Evolutionary conservation across 371 early-diverging fungal species (phyloP), one percentile per base, ranked within the genome.

Genomic region (Mucor irregularis): DNA sequence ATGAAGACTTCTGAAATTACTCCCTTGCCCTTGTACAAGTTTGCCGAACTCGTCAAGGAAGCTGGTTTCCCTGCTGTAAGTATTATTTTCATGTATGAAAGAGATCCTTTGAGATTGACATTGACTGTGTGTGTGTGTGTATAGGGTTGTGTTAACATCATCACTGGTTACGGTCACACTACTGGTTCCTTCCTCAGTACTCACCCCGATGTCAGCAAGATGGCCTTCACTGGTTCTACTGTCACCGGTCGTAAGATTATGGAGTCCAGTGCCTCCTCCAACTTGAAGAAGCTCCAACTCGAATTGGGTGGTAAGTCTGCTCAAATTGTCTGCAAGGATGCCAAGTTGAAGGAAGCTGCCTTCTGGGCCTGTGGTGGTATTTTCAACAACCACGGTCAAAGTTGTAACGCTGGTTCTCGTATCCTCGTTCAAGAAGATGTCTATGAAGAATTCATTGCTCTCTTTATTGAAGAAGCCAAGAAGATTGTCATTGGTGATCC

Each of bases 251-350:
- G 90, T 52, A 80, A 80, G 50, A 81, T 94, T 47, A 78, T 89
- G 71, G 78, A 78, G 30, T 69, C 81, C 5, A 81, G 90, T 30
- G 85, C 91, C 4, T 69, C 64, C 14, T 78, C 79, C 33, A 88
- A 84, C 44, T 82, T 92, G 39, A 90, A 91, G 66, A 68, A 80
- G 21, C 78, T 90, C 19, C 81, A 88, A 19, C 82, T 95, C 14
- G 96, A 95, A 66, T 84, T 95, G n/a, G 95, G 96, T 43, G 96
- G 96, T 53, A 96, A 96, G 78, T 85, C 85, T 25, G 90, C 95
- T 1, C 80, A 87, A 56, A 89, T 94, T 37, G 89, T 94, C 17
- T 90, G 87, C 69, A 86, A 79, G 3, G 93, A 92, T 66, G 92
- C 90, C 1, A 89, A 95, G 56, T 55, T 94, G 31, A 85, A 86